Conservation (phyloP, 2,329 filamentous ascomycete genomes). For the Verticillium tricorpus region DNA sequence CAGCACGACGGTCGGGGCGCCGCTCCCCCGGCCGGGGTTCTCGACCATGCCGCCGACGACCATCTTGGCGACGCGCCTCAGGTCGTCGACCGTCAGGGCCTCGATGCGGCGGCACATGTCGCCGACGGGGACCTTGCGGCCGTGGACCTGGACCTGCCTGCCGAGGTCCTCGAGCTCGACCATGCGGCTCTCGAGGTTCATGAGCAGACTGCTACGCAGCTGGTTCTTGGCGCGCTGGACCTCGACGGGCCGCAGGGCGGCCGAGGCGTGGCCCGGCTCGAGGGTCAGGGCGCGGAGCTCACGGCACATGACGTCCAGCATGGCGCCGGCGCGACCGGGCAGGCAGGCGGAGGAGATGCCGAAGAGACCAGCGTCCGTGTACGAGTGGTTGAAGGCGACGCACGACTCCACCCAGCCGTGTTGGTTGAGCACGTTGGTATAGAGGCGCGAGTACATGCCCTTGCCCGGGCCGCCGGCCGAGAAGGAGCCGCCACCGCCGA, state of each 20-base stretch:
- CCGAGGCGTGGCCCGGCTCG: slow-evolving; percentile 66
- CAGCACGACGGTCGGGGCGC: slow-evolving; percentile 87
- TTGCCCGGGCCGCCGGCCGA: slow-evolving; percentile 95
- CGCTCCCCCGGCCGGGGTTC: slow-evolving; percentile 74
- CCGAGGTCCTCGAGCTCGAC: slow-evolving; percentile 96
- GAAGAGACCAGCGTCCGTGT: slow-evolving; percentile 93
- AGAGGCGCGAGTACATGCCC: slow-evolving; percentile 97
- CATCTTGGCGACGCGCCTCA: slow-evolving; percentile 73
- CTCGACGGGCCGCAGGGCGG: slow-evolving; percentile 67
- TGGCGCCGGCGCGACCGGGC: slow-evolving; percentile 70
- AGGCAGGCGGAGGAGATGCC: slow-evolving; percentile 86
- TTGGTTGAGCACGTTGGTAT: slow-evolving; percentile 97
- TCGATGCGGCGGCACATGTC: slow-evolving; percentile 94
- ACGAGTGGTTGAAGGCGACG: slow-evolving; percentile 94
- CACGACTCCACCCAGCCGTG: slow-evolving; percentile 97
- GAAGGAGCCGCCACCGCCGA: slow-evolving; percentile 94
- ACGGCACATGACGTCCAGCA: slow-evolving; percentile 94
- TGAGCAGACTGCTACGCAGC: slow-evolving; percentile 80
- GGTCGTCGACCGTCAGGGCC: slow-evolving; percentile 70
- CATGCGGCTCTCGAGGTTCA: slow-evolving; percentile 98
- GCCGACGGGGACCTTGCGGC: slow-evolving; percentile 80
- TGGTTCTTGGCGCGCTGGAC: slow-evolving; percentile 96
- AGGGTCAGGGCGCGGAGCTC: slow-evolving; percentile 76
- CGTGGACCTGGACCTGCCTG: slow-evolving; percentile 94
- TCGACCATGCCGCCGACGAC: slow-evolving; percentile 73